Percentiles rank a stretch among this genome's conserved stretches.
phyloP scores from a whole-genome alignment of 2,329 filamentous ascomycete species.

The Xylaria sp. region DNA sequence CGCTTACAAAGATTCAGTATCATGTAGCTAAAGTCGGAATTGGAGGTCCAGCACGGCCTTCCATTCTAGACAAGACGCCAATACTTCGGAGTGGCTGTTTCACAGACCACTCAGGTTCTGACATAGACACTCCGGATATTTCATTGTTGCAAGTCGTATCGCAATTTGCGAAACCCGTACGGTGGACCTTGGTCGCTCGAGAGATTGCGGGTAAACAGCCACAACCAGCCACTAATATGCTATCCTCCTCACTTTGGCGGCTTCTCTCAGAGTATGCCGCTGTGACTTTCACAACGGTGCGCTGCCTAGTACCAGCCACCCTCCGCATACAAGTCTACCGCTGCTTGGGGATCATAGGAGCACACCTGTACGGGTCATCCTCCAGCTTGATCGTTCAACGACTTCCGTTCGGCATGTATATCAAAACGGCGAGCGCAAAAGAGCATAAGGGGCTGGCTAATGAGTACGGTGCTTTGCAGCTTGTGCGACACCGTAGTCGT shows the following conservation, averaged over 20 bases:
- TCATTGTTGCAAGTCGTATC: slow-evolving; percentile 13
- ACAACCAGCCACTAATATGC: not conserved
- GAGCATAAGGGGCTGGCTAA: slow-evolving; percentile 9
- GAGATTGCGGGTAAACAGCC: slow-evolving; percentile 11
- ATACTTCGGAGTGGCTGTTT: not conserved
- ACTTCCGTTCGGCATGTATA: slow-evolving; percentile 31
- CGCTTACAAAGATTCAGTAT: slow-evolving; percentile 6
- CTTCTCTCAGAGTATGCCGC: slow-evolving; percentile 9
- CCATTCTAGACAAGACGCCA: slow-evolving; percentile 8
- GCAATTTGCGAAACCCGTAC: slow-evolving; percentile 20
- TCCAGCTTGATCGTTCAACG: slow-evolving; percentile 26
- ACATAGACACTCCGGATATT: slow-evolving; percentile 12
- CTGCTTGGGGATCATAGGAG: slow-evolving; percentile 7
- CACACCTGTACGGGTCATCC: slow-evolving; percentile 23
- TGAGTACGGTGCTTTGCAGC: slow-evolving; percentile 18
- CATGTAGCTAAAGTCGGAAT: not conserved
- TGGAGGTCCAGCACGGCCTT: slow-evolving; percentile 1
- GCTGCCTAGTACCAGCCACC: slow-evolving; percentile 1
- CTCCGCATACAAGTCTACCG: slow-evolving; percentile 16
- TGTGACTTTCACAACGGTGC: slow-evolving; percentile 2
- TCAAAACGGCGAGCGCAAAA: slow-evolving; percentile 16
- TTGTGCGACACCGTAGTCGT: slow-evolving; percentile 2
- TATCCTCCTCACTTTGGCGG: slow-evolving; percentile 4
- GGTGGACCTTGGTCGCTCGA: slow-evolving; percentile 13
- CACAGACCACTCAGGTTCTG: slow-evolving; percentile 7